Evolutionary conservation across 345 rosid species (phyloP), one percentile per base, ranked within the genome.

Genomic region (Gossypium arboreum): DNA sequence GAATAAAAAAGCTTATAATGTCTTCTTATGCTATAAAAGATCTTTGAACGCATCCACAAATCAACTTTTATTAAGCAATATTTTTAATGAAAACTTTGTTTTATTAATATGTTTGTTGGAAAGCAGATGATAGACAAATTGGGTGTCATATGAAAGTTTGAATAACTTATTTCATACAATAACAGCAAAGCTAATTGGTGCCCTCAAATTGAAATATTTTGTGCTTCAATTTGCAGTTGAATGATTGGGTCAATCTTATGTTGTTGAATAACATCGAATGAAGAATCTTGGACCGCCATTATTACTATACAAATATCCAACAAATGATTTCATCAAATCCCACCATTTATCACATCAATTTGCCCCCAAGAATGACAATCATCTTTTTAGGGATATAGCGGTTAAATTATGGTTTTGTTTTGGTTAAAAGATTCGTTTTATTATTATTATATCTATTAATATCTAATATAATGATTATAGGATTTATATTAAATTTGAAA

Each of bases 191-290:
- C 66, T 72, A 62, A 59, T 71, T 77, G 61, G 17, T 54, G 22
- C 71, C 44, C 12, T 11, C n/a, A 43, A 29, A 34, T 34, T 55
- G n/a, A 68, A 48, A 43, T 68, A 12, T 27, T 75, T 9, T 52
- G 54, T 52, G 63, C 61, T 54, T 73, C 76, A 57, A 64, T 65
- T 74, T 79, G 81, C 78, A 73, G 47, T 64, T 45, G 75, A 50
- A 80, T 82, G 81, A 85, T 83, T 83, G 81, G 58, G 81, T 71
- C 85, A 73, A 66, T 82, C 83, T 76, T 68, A 71, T 73, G 77
- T 75, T 75, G 50, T 56, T 56, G 73, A 60, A 82, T 58, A 34
- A 81, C 59, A 77, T 73, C 16, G 78, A 76, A 78, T 74, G 71
- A 82, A 84, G 89, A 85, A 13, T 60, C 65, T 27, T 60, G 65